Evolutionary conservation across 108 stramenopile species (phyloP), one percentile per base, ranked within the genome.

Genomic region (Parietichytrium sp.): DNA sequence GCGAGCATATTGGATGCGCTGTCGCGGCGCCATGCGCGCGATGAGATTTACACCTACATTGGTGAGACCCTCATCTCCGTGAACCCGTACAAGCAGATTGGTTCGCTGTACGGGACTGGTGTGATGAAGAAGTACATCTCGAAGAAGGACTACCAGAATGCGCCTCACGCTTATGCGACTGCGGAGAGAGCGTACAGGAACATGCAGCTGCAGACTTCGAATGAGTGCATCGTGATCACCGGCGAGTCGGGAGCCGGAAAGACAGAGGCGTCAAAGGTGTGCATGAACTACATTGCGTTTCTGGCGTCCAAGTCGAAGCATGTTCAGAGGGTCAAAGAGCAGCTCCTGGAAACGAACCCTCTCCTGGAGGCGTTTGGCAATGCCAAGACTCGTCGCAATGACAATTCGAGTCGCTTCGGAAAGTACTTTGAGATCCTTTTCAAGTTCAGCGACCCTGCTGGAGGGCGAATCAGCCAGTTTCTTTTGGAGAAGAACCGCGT

Each of bases 351-450:
- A 42, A 72, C 61, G 38, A 72, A 72, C 61, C 61, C 61, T 8
- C 93, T 99, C 30, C 83, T 99, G 54, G 99, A 99, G 88, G 95
- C 97, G 20, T 98, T 98, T 87, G 99, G 99, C 18, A 99, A 99
- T 85, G 99, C 99, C 85, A 93, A 95, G 81, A 98, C 99, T 4
- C 89, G 98, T 12, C 26, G 55, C 25, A 85, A 85, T 52, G 48
- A 85, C 51, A 85, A 85, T 81, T 82, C 81, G 18, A 33, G 29
- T 7, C 55, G 84, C 38, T 85, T 85, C 31, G 84, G 84, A 30
- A 85, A 85, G 81, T 85, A 55, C 77, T 55, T 85, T 55, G 81
- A 31, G 33, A 52, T 87, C 29, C 49, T 85, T 36, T 87, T 82
- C 29, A 15, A 55, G 42, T 30, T 38, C n/a, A 38, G 72, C 61